Percentiles rank a stretch among this genome's conserved stretches.
Conservation (phyloP, 352 stramenopile species). For the Globisporangium paroecandrum region DNA sequence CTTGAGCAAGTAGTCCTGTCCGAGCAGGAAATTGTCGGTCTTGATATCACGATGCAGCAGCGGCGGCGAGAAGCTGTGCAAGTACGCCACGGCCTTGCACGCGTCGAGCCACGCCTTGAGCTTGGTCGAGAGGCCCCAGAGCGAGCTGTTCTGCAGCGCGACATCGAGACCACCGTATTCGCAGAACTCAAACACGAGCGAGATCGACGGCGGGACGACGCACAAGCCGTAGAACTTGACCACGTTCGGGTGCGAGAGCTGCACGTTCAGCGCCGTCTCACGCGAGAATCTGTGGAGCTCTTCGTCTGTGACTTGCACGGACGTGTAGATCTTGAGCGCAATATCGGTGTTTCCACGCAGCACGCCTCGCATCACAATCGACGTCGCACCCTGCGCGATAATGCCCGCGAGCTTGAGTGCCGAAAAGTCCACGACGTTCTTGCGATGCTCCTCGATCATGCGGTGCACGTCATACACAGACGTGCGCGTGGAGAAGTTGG, state of each 20-base stretch:
- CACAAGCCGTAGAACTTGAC: conserved; percentile 81
- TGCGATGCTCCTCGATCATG: conserved; percentile 84
- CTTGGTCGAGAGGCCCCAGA: conserved; percentile 65
- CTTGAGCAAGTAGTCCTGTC: conserved; percentile 76
- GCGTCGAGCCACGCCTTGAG: conserved; percentile 84
- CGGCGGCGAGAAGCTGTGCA: conserved; percentile 81
- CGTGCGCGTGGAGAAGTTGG: conserved; percentile 84
- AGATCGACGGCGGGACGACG: conserved; percentile 81
- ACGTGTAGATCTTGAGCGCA: conserved; percentile 85
- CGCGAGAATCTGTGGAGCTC: conserved; percentile 78
- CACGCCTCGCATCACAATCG: conserved; percentile 76
- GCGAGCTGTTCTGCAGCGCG: conserved; percentile 45
- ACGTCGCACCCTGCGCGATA: conserved; percentile 74
- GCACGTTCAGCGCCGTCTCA: conserved; percentile 76
- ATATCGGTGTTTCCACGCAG: conserved; percentile 57
- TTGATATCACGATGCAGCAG: conserved; percentile 84
- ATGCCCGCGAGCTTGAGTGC: conserved; percentile 70
- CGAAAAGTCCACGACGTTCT: conserved; percentile 82
- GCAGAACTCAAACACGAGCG: conserved; percentile 85
- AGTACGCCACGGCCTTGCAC: conserved; percentile 72
- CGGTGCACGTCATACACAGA: conserved; percentile 87
- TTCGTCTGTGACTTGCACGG: conserved; percentile 79
- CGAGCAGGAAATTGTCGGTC: conserved; percentile 83
- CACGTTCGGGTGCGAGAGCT: conserved; percentile 81
- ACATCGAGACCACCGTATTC: conserved; percentile 76